Evolutionary conservation across 768 basidiomycete genomes (phyloP), one percentile per base, ranked within the genome.

Genomic region (Tricholoma saponaceum): DNA sequence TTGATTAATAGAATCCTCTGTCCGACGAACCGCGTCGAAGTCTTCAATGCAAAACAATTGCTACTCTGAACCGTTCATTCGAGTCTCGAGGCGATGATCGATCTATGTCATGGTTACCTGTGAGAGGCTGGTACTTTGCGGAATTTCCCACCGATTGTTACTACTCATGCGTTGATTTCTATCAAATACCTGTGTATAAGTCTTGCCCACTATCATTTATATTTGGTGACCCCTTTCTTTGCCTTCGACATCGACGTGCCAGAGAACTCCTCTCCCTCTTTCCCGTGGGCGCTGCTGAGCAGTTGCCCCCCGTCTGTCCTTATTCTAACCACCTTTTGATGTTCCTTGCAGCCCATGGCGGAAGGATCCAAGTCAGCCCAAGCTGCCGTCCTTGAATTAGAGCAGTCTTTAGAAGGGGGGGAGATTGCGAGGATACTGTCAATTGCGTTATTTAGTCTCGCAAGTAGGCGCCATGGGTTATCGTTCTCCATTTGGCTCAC

Each of bases 401-500:
- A 9, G 22, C 54, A 26, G 13, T 64, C 60, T 20, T 56, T 66
- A 46, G 56, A 58, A 52, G 64, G 65, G 58, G 49, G 59, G 5
- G 62, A 64, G 49, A 52, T 57, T 12, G 63, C 63, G 10, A 58
- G 55, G 23, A 59, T 61, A 1, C 16, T 60, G 16, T 62, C 63
- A 20, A 62, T 62, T 52, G 62, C 46, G 44, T 60, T 58, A 26
- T 64, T 66, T 20, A 59, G 60, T 52, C 55, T 66, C 26, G 51
- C 62, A 16, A 51, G 65, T 63, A 41, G 16, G 60, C 52, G 30
- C 18, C 37, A 23, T 1, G 2, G 26, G 2, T 12, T 23, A 3
- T 22, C 13, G 14, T 30, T 43, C 7, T 12, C 9, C 56, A 23
- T 41, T 18, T 32, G 50, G 44, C 9, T 33, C 12, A 47, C 8